Base-by-base conservation (phyloP, 768 basidiomycete genomes). In the Termitomyces sp. region DNA sequence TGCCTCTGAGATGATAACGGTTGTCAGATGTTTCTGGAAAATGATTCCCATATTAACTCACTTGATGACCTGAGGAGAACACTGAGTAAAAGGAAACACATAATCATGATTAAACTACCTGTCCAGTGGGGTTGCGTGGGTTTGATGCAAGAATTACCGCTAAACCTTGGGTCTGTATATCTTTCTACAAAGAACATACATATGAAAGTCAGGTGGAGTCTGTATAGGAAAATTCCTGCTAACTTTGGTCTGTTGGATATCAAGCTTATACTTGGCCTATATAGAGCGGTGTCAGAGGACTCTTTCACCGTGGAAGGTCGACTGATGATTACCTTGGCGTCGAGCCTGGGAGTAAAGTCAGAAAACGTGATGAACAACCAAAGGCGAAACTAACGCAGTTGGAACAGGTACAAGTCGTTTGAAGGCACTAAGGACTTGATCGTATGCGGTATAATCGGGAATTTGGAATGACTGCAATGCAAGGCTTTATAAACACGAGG, bases 111-210 rank as follows among this genome's bases (percentile, higher is more conserved):
- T 35, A 24, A 58, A 63, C 81, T 54, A 87, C 84, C 69, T 96
- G 94, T n/a, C 95, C 94, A 1, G 95, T 97, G 3, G 95, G 94
- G 68, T 97, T 98, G 54, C 94, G 85, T n/a, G 95, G 95, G 73
- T 97, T 98, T 24, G 91, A 94, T 0, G 92, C 90, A 45, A 95
- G 76, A 57, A 96, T 81, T 51, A 95, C 92, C 12, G 87, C 83
- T 20, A 95, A 76, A 14, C 93, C 92, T 72, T 94, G 92, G 1
- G 80, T 88, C 43, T 75, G 79, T 56, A 95, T 92, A 63, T 95
- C 92, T 75, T 78, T 87, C 84, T 89, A 58, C 72, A 73, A 66
- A 55, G 74, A 32, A 65, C 69, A 56, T 12, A 65, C 69, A 56
- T 12, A 42, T 8, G 38, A 1, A 61, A 20, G n/a, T 20, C 43